These are phyloP conservation scores for Lecanoromycetidae sp. DNA, from an alignment of 2,329 filamentous ascomycete species.

Conservation along the genomic window DNA sequence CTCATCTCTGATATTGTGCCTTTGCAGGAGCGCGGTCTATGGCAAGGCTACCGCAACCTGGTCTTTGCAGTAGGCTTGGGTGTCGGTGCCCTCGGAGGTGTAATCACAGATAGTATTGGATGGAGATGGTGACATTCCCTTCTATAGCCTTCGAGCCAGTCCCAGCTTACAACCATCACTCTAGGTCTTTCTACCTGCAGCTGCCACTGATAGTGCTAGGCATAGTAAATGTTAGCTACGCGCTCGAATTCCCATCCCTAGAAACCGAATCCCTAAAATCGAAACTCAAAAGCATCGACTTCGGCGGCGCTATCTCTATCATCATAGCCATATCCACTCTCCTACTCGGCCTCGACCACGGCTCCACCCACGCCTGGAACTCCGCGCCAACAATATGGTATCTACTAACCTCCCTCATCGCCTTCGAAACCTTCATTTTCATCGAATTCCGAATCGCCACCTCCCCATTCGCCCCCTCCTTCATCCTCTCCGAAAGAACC, in stretches of 20 bases:
- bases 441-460: slow-evolving; percentile 56
- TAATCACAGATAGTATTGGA: slow-evolving; percentile 58
- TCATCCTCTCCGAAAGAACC: slow-evolving; percentile 55
- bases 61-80: slow-evolving; percentile 59
- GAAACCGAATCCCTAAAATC: slow-evolving; percentile 38
- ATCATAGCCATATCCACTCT: slow-evolving; percentile 53
- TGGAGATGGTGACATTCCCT: slow-evolving; percentile 72
- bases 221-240: slow-evolving; percentile 43
- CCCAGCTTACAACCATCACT: no score
- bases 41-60: slow-evolving; percentile 64
- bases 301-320: slow-evolving; percentile 56
- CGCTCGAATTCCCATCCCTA: slow-evolving; percentile 14
- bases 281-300: slow-evolving; percentile 59
- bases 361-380: slow-evolving; percentile 59
- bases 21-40: slow-evolving; percentile 56
- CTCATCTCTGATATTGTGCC: slow-evolving; percentile 60
- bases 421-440: slow-evolving; percentile 56
- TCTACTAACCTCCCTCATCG: slow-evolving; percentile 42
- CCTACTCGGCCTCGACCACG: slow-evolving; percentile 58
- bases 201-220: slow-evolving; percentile 56
- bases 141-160: no score
- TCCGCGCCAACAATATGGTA: slow-evolving; percentile 45
- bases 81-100: slow-evolving; percentile 49
- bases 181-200: slow-evolving; percentile 58
- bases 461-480: slow-evolving; percentile 63